These are phyloP conservation scores for Dactylonectria estremocensis DNA, from an alignment of 2,329 filamentous ascomycete species.

Conservation along the genomic window DNA sequence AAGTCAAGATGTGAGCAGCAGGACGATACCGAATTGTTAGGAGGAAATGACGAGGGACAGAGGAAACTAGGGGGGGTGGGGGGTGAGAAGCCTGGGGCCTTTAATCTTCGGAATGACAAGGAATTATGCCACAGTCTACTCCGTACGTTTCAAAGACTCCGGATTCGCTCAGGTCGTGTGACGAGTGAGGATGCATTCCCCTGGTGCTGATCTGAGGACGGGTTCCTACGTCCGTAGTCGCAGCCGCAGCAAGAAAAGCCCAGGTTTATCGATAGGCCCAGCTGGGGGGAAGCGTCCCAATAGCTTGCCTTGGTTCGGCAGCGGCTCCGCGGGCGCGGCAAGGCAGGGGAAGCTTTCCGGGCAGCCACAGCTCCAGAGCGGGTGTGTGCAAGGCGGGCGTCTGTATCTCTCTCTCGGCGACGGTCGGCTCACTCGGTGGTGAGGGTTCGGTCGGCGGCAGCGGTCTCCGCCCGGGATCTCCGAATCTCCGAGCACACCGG, in stretches of 20 bases:
- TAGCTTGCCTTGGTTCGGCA: conserved; percentile 27
- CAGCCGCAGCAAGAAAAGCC: not conserved
- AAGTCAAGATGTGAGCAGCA: not conserved
- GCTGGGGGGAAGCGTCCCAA: conserved; percentile 25
- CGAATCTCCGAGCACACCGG: conserved; percentile 45
- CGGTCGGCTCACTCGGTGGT: not conserved
- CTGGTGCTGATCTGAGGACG: conserved; percentile 3
- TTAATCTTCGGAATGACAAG: conserved; percentile 15
- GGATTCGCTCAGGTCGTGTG: not conserved
- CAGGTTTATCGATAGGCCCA: not conserved
- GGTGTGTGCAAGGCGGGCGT: not conserved
- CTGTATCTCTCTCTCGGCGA: not conserved
- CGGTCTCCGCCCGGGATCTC: conserved; percentile 38
- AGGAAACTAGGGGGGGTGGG: not conserved
- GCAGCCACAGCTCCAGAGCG: not conserved
- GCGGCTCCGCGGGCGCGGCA: conserved; percentile 40
- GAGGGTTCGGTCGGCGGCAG: conserved; percentile 15
- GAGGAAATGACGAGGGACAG: not conserved
- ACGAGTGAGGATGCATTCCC: not conserved
- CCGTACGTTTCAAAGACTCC: not conserved
- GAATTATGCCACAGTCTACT: not conserved
- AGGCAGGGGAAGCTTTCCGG: not conserved
- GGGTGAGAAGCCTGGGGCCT: not conserved
- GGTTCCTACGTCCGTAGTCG: conserved; percentile 29
- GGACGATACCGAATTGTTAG: not conserved